Evolutionary conservation across 2,329 filamentous ascomycete genomes (phyloP).

Genomic region (Sporothrix pallida): DNA sequence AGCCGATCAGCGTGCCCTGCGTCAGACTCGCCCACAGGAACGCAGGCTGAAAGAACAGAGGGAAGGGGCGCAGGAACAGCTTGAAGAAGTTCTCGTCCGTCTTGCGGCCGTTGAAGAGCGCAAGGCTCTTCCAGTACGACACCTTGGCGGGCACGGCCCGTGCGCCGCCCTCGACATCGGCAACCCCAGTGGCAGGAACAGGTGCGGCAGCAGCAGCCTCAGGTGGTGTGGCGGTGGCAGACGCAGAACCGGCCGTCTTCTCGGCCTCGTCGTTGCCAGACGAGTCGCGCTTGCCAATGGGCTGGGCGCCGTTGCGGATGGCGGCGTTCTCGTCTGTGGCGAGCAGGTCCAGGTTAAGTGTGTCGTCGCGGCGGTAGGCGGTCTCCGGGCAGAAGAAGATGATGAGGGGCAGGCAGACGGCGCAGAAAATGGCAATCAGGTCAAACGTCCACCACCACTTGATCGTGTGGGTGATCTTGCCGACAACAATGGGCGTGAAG

Average conservation of each 20-base stretch:
- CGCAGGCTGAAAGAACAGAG: slow-evolving; percentile 81
- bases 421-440: slow-evolving; percentile 83
- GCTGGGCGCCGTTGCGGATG: neutral
- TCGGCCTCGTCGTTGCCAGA: slow-evolving; percentile 36
- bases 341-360: slow-evolving; percentile 72
- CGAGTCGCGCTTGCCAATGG: slow-evolving; percentile 25
- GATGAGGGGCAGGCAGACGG: slow-evolving; percentile 69
- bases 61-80: slow-evolving; percentile 74
- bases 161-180: slow-evolving; percentile 10
- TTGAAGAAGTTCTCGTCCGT: slow-evolving; percentile 75
- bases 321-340: slow-evolving; percentile 44
- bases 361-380: slow-evolving; percentile 70
- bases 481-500: slow-evolving; percentile 85
- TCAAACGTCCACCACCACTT: slow-evolving; percentile 92
- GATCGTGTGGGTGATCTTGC: slow-evolving; percentile 77
- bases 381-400: slow-evolving; percentile 86
- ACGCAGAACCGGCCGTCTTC: neutral
- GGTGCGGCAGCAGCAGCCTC: slow-evolving; percentile 36
- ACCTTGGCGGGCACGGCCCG: slow-evolving; percentile 54
- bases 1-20: slow-evolving; percentile 89
- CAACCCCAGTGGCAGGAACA: neutral
- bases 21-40: slow-evolving; percentile 81
- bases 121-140: slow-evolving; percentile 65
- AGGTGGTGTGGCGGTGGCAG: slow-evolving; percentile 29
- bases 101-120: slow-evolving; percentile 81